phyloP scores from a whole-genome alignment of 768 basidiomycete species.

The Tephrocybe sp. region DNA sequence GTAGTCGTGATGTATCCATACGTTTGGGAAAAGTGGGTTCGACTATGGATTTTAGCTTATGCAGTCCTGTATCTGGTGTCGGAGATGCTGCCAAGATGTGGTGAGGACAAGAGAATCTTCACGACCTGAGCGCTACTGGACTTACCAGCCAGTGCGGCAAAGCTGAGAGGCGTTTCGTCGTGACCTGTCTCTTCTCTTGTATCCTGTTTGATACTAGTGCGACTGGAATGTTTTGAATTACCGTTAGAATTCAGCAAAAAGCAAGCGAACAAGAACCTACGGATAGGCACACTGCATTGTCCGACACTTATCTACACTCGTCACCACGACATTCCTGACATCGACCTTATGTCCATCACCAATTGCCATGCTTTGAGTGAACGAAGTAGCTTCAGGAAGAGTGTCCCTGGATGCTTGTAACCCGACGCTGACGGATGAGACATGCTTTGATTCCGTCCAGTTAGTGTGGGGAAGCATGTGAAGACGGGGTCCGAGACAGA shows the following conservation, averaged over 20 bases:
- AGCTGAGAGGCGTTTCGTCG: neutral
- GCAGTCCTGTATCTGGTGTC: no score
- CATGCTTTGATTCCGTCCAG: no score
- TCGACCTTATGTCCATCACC: no score
- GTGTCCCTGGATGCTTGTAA: neutral
- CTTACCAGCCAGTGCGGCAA: no score
- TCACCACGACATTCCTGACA: no score
- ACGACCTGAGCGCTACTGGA: no score
- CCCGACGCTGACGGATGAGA: neutral
- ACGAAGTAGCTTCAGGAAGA: neutral
- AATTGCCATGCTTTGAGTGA: no score
- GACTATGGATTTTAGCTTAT: no score
- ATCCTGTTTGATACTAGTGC: neutral
- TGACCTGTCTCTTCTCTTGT: neutral
- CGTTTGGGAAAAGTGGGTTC: no score
- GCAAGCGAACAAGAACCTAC: conserved; percentile 11
- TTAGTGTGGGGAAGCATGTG: conserved; percentile 10
- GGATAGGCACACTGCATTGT: neutral
- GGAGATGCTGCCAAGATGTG: no score
- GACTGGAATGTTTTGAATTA: conserved; percentile 11
- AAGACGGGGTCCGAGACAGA: conserved; percentile 11
- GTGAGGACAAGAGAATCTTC: no score
- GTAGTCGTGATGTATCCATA: no score
- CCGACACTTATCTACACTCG: neutral
- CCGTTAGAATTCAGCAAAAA: conserved; percentile 1